Evolutionary conservation across 139 green algal genomes (phyloP).

Genomic region (Deuterostichococcus epilithicus): DNA sequence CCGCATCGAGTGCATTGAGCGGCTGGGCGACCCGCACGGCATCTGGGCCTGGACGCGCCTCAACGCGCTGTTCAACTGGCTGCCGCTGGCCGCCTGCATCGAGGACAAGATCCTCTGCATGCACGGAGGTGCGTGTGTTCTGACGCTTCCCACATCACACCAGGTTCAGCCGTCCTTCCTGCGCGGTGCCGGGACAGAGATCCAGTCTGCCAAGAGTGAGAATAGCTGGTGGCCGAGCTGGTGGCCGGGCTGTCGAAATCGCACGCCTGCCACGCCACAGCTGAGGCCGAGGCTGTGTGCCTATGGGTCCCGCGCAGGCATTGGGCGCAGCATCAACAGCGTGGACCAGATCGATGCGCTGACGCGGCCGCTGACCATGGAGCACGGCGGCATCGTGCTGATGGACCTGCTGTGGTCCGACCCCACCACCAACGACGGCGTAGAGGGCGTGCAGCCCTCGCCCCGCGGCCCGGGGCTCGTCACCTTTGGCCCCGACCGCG

Average conservation of each 20-base stretch:
- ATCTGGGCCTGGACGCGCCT: constrained; percentile 91
- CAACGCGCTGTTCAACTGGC: constrained; percentile 98
- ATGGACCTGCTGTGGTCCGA: constrained; percentile 99
- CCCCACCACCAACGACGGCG: constrained; percentile 94
- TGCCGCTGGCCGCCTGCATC: constrained; percentile 93
- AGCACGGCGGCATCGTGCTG: constrained; percentile 84
- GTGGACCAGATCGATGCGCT: constrained; percentile 91
- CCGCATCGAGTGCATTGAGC: constrained; percentile 94
- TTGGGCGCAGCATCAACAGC: constrained; percentile 84
- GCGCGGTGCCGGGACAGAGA: no score
- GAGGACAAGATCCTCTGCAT: constrained; percentile 97
- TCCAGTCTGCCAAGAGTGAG: no score
- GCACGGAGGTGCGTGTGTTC: constrained; percentile 62
- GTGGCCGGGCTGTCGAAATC: no score
- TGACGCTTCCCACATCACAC: no score
- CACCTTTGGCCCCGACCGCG: constrained; percentile 95
- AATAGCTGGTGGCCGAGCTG: no score
- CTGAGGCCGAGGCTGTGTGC: no score
- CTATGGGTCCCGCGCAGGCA: constrained; percentile 46
- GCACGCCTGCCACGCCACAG: no score
- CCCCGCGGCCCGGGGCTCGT: constrained; percentile 90
- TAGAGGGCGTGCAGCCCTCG: constrained; percentile 91
- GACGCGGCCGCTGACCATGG: constrained; percentile 92
- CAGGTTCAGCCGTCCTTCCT: no score
- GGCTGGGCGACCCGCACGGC: constrained; percentile 81